Evolutionary conservation across 805 yeast species (phyloP).

Genomic region (Candida nonsorbophila): DNA sequence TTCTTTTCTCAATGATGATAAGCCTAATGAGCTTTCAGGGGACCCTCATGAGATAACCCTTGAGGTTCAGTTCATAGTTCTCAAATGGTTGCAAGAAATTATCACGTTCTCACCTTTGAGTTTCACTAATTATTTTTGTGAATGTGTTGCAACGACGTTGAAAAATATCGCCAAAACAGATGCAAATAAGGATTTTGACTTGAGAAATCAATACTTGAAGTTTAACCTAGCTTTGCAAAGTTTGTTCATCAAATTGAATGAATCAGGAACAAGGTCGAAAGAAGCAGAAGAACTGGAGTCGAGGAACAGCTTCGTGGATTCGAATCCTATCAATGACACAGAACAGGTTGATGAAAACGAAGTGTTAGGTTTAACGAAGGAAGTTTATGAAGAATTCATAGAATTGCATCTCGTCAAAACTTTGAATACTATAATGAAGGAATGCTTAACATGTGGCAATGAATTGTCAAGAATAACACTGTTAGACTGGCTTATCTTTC

Average conservation of each 20-base stretch:
- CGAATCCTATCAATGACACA: constrained; percentile 1
- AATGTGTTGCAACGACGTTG: constrained; percentile 63
- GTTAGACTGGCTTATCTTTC: constrained; percentile 82
- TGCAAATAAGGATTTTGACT: constrained; percentile 29
- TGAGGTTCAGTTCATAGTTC: constrained; percentile 72
- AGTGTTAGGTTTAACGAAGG: constrained; percentile 40
- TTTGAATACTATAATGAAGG: constrained; percentile 66
- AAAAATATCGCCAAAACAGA: constrained; percentile 32
- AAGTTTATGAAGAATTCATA: constrained; percentile 34
- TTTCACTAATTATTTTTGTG: constrained; percentile 68
- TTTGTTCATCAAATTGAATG: constrained; percentile 25
- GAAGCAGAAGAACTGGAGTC: not conserved
- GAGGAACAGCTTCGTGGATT: too few species aligned
- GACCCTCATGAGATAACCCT: constrained; percentile 34
- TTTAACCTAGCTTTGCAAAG: constrained; percentile 29
- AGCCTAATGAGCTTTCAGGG: constrained; percentile 19
- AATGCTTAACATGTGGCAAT: constrained; percentile 42
- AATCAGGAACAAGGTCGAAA: constrained; percentile 8
- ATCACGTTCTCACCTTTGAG: constrained; percentile 71
- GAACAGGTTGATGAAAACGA: constrained; percentile 9
- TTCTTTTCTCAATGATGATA: constrained; percentile 62
- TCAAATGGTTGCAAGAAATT: constrained; percentile 77
- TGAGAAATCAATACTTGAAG: constrained; percentile 29
- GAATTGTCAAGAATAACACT: constrained; percentile 81
- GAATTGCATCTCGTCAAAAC: constrained; percentile 43